Base-by-base conservation (phyloP, 495 filamentous ascomycete genomes). In the Eremomyces bilateralis region DNA sequence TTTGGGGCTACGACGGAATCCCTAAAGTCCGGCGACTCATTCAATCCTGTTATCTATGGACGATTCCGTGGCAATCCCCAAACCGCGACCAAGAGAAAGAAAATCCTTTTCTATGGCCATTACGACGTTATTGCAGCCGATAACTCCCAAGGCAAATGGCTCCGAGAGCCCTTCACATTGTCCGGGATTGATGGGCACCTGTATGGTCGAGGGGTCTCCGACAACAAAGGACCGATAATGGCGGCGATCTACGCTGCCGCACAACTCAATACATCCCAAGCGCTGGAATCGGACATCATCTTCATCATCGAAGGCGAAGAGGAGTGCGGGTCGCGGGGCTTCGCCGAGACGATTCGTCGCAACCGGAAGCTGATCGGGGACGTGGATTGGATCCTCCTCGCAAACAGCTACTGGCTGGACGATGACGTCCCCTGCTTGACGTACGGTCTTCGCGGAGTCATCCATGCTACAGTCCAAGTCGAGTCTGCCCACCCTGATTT, bases 111-210 rank as follows among this genome's bases (percentile, higher is more conserved):
- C 53, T 97, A 97, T 51, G 90, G 90, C 2, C 88, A 97, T 44
- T 97, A 97, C 54, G 88, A 97, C 40, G 81, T 97, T n/a, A 83
- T 97, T n/a, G 67, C 79, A 15, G 88, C 90, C 0, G 80, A 90
- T 36, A 71, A 74, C 21, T 73, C 76, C 35, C 48, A 58, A 21
- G 64, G 61, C 20, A 79, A 77, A 41, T 95, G 88, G 88, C 70
- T 69, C 34, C 67, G 70, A 4, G 77, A 92, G 41, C 90, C 88
- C 0, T 95, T 92, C 48, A 65, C 76, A 30, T 61, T 95, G 36
- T 69, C 68, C 16, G 85, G 85, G 1, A 66, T 80, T 33, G 78
- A 91, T 46, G 88, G 90, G 4, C 94, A 93, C 48, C 60, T 94
- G 2, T 95, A 97, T 44, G 88, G 90, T n/a, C 80, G 88, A 42